Percentiles rank a stretch among this genome's conserved stretches.
Conservation (phyloP, 345 rosid species). For the Citrus mangshanensis region DNA sequence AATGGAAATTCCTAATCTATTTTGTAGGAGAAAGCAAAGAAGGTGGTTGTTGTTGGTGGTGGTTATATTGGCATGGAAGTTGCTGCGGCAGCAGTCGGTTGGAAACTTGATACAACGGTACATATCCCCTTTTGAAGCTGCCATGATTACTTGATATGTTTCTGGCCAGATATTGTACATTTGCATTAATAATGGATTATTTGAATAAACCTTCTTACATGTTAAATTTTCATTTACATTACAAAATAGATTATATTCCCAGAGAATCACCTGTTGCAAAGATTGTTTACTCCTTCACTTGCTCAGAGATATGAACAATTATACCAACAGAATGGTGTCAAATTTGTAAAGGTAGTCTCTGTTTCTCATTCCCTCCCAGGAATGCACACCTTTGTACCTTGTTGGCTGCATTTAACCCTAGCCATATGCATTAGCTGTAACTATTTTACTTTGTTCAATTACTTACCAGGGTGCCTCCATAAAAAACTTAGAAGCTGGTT, state of each 20-base stretch:
- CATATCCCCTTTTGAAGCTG: constrained; percentile 3
- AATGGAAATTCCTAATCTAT: constrained; percentile 4
- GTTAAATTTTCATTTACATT: constrained; percentile 6
- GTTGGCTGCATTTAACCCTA: not conserved
- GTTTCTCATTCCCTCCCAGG: not conserved
- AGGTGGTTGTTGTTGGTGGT: constrained; percentile 86
- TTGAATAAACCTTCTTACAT: not conserved
- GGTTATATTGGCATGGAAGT: constrained; percentile 99
- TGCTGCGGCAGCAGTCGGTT: constrained; percentile 91
- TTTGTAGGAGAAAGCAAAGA: constrained; percentile 69
- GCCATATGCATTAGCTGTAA: not conserved
- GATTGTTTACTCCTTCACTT: constrained; percentile 91
- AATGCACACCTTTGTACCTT: not conserved
- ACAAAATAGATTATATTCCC: constrained; percentile 71
- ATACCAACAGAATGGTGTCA: constrained; percentile 79
- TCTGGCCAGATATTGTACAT: not conserved
- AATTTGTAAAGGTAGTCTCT: constrained; percentile 56
- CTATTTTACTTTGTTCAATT: constrained; percentile 13
- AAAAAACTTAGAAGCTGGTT: constrained; percentile 70
- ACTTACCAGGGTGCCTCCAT: constrained; percentile 67
- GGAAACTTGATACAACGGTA: constrained; percentile 94
- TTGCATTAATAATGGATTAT: not conserved
- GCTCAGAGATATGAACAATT: constrained; percentile 79
- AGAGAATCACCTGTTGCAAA: constrained; percentile 78
- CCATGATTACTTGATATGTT: not conserved